Evolutionary conservation across 306 rosid species (phyloP).

Genomic region (Cucumis melo): DNA sequence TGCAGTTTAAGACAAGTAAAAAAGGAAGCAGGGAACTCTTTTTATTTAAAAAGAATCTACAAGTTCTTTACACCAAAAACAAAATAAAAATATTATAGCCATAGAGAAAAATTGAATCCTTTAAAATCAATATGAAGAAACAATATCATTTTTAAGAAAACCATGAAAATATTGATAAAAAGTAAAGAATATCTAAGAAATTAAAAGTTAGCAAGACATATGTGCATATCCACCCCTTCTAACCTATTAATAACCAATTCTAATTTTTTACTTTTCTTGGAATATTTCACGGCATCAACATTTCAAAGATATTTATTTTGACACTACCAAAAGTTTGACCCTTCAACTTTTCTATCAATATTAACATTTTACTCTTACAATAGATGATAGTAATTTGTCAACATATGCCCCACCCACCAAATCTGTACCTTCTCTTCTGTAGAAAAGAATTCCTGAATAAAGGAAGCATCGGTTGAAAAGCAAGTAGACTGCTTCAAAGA

Average conservation of each 20-base stretch:
- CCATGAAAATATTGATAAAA: neutral
- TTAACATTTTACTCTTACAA: neutral
- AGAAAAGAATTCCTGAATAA: conserved; percentile 61
- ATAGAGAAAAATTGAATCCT: neutral
- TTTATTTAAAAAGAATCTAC: neutral
- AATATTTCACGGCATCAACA: neutral
- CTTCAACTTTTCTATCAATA: neutral
- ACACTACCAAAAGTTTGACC: neutral
- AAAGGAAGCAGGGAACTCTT: neutral
- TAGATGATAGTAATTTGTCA: neutral
- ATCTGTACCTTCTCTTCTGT: conserved; percentile 59
- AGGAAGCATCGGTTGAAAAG: conserved; percentile 70
- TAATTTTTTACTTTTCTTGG: neutral
- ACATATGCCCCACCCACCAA: neutral
- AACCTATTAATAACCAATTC: neutral
- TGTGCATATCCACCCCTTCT: neutral
- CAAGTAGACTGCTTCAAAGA: conserved; percentile 72
- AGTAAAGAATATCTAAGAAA: neutral
- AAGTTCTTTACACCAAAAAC: neutral
- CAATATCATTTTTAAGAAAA: neutral
- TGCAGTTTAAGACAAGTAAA: neutral
- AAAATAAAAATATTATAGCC: neutral
- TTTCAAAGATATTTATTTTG: neutral
- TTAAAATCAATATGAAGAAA: neutral
- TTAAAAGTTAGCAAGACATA: neutral